Base-by-base conservation (phyloP, 1,284 basidiomycete species). In the Schizopora paradoxa region DNA sequence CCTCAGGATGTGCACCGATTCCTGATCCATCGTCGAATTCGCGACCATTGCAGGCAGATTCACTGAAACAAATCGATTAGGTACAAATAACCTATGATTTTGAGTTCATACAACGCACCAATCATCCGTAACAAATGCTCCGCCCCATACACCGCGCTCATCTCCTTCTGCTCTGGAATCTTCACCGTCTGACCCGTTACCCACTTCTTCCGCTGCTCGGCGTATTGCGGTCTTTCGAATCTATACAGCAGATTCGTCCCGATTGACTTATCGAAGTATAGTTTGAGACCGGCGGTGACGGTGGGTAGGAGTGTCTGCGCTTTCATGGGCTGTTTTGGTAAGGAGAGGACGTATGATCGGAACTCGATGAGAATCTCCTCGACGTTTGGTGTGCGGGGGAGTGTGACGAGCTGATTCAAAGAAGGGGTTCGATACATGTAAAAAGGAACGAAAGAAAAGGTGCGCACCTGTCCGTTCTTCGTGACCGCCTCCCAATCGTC, bases 401-500 rank as follows among this genome's bases (percentile, higher is more conserved):
- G 69, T 0, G 86, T 74, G 1, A 98, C 90, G 26, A 97, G 76
- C 88, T 94, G 54, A n/a, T 7, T 13, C 21, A 34, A 14, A 29
- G 22, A 26, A 27, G 10, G 22, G 23, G 11, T n/a, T 28, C 25
- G 11, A 23, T 21, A 14, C 28, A 16, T 16, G 10, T 21, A 27
- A 34, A 22, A 35, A 23, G 26, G n/a, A 42, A 25, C 7, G 36
- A 33, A n/a, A 31, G 41, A 34, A 32, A 39, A 22, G 32, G 16
- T 19, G 23, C 69, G 35, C 40, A 86, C 91, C 76, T 90, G 87
- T 58, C 82, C 84, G 60, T 94, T 91, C 70, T 97, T 98, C 43
- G 95, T 99, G 33, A 99, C 82, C 13, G 86, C 82, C 67, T 99
- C 95, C 95, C 95, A 99, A 58, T 99, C 96, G 58, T 99, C 94